A percentile compares a stretch with the other conserved stretches of the same genome.
Evolutionary conservation across 2,329 filamentous ascomycete species (phyloP).

Genomic region (Trichoderma sp.): DNA sequence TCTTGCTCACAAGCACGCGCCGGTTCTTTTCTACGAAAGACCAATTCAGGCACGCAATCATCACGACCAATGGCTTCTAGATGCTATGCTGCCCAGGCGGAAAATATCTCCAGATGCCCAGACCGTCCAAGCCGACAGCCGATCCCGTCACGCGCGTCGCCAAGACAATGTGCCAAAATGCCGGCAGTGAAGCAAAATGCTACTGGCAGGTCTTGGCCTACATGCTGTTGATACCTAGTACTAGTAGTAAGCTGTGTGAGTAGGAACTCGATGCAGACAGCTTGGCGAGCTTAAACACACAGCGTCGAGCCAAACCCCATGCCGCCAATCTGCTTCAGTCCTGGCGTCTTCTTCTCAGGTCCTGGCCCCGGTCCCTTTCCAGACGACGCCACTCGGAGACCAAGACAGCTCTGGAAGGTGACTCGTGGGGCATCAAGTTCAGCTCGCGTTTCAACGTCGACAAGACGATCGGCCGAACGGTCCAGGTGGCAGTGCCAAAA

Average conservation of each 20-base stretch:
- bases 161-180: constrained; percentile 3
- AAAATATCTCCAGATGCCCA: background rate
- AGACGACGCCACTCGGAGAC: constrained; percentile 11
- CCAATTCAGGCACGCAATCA: background rate
- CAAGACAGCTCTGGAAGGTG: constrained; percentile 16
- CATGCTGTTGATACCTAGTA: too few relatives aligned
- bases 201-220: background rate
- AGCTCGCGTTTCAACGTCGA: background rate
- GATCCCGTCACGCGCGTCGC: constrained; percentile 1
- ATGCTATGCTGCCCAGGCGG: background rate
- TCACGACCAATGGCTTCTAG: background rate
- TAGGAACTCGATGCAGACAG: background rate
- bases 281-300: constrained; percentile 1
- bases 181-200: background rate
- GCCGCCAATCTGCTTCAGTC: background rate
- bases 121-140: constrained; percentile 11
- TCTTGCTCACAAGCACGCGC: background rate
- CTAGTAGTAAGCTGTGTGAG: too few relatives aligned
- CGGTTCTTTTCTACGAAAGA: background rate
- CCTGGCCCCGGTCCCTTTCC: background rate
- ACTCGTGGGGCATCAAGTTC: background rate
- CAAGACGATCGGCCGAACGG: background rate
- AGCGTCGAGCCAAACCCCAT: background rate
- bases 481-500: constrained; percentile 4
- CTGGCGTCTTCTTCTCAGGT: background rate